Base-by-base conservation (phyloP, 306 rosid genomes). In the Pyrus pyrifolia region DNA sequence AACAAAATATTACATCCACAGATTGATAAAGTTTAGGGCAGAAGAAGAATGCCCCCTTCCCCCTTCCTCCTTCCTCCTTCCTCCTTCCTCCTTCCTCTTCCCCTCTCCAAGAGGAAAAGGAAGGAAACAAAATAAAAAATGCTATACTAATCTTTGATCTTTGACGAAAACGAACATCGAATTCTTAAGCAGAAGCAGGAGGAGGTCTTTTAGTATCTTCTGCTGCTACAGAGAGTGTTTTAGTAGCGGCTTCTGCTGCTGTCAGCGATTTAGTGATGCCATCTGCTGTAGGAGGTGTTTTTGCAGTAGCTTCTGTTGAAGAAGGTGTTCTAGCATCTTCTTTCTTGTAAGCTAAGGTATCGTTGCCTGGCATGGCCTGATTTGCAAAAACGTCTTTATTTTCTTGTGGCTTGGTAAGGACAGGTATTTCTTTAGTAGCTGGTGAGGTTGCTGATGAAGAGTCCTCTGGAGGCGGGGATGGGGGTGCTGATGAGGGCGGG, bases 401-500 rank as follows among this genome's bases (percentile, higher is more conserved):
- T 21, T 78, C 90, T 80, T 78, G 85, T 21, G 49, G 66, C n/a
- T 35, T 29, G 35, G 10, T 33, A 76, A 45, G 72, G 62, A 75
- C 81, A 65, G 91, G 76, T 63, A 75, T 70, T 67, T 83, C 89
- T 71, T 86, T 78, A 14, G 82, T 31, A 42, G 33, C 73, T 22
- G 81, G 65, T 35, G 85, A 53, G 58, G 15, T 71, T 70, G 19
- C 70, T 62, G 85, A 55, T 17, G 62, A 68, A 31, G 59, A 67
- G 68, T 59, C 83, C 63, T 85, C 81, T 9, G 86, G 83, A 27
- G 90, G 81, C 22, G 77, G 57, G 11, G 83, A 67, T 42, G 82
- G 76, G 30, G 86, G 66, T 17, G 62, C 46, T 51, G 96, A 74
- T 23, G 93, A 85, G 30, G 35, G 82, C 25, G 94, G 85, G 3